These are phyloP conservation scores for Pseudomonodictys pantanalensis DNA, from an alignment of 495 filamentous ascomycete species.

Conservation along the genomic window DNA sequence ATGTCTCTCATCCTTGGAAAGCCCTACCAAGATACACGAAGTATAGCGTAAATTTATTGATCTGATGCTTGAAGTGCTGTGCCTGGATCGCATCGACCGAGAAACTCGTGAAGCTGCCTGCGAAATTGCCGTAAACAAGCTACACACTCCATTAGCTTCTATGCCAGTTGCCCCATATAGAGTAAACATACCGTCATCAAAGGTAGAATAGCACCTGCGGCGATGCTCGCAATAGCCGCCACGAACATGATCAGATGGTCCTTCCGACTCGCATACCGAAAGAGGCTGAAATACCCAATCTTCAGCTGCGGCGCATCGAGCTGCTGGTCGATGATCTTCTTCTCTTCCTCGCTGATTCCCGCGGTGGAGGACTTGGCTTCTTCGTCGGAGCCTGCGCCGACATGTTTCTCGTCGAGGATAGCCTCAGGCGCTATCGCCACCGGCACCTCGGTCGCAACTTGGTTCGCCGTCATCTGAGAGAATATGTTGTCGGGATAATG, in stretches of 20 bases:
- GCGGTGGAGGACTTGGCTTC: constrained; percentile 4
- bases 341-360: constrained; percentile 12
- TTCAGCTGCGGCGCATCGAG: constrained; percentile 15
- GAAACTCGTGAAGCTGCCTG: constrained; percentile 26
- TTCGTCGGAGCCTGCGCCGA: background rate
- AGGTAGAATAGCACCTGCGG: constrained; percentile 28
- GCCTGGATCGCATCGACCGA: background rate
- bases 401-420: background rate
- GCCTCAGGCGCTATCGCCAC: background rate
- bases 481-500: too few relatives aligned
- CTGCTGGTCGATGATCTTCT: constrained; percentile 27
- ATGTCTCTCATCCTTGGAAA: too few relatives aligned
- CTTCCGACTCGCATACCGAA: constrained; percentile 29
- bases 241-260: constrained; percentile 27
- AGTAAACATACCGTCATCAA: constrained; percentile 27
- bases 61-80: constrained; percentile 25
- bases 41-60: constrained; percentile 59
- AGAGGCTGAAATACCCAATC: constrained; percentile 29
- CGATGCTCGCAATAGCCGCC: constrained; percentile 17
- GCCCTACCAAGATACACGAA: constrained; percentile 75
- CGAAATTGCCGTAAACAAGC: constrained; percentile 30
- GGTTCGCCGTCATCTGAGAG: background rate
- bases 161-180: background rate
- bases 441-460: background rate
- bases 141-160: background rate